phyloP scores from a whole-genome alignment of 306 rosid genomes.

The Phaseolus lunatus region DNA sequence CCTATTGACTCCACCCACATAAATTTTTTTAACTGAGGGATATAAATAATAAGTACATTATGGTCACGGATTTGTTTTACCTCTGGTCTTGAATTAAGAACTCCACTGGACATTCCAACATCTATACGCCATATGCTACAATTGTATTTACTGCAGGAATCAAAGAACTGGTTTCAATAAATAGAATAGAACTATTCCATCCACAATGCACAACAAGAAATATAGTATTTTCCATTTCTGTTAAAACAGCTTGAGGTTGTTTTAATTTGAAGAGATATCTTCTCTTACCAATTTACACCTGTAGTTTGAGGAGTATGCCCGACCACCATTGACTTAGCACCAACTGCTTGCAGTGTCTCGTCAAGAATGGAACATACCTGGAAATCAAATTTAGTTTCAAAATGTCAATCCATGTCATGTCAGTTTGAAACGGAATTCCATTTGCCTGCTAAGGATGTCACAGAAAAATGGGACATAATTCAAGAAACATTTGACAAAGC shows the following conservation, averaged over 20 bases:
- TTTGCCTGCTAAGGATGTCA: conserved; percentile 13
- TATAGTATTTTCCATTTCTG: not conserved
- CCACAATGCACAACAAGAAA: not conserved
- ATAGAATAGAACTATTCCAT: conserved; percentile 26
- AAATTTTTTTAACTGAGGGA: conserved; percentile 1
- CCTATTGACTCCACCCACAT: not conserved
- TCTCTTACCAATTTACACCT: conserved; percentile 84
- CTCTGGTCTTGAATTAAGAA: conserved; percentile 94
- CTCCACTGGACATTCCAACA: conserved; percentile 99
- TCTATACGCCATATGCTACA: conserved; percentile 98
- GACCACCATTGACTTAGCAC: conserved; percentile 93
- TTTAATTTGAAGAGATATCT: conserved; percentile 1
- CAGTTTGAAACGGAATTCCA: conserved; percentile 27
- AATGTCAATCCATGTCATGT: conserved; percentile 37
- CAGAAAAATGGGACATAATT: not conserved
- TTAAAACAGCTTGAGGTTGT: conserved; percentile 13
- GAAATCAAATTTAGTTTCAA: conserved; percentile 37
- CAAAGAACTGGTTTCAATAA: conserved; percentile 36
- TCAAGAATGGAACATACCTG: conserved; percentile 78
- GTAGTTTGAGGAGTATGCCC: conserved; percentile 96
- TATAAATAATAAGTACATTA: conserved; percentile 19
- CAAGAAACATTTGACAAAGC: conserved; percentile 8
- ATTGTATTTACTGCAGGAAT: conserved; percentile 75
- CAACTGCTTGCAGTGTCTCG: conserved; percentile 84
- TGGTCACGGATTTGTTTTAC: conserved; percentile 50